Evolutionary conservation across 352 stramenopile genomes (phyloP).

Genomic region (Phytophthora sp.): DNA sequence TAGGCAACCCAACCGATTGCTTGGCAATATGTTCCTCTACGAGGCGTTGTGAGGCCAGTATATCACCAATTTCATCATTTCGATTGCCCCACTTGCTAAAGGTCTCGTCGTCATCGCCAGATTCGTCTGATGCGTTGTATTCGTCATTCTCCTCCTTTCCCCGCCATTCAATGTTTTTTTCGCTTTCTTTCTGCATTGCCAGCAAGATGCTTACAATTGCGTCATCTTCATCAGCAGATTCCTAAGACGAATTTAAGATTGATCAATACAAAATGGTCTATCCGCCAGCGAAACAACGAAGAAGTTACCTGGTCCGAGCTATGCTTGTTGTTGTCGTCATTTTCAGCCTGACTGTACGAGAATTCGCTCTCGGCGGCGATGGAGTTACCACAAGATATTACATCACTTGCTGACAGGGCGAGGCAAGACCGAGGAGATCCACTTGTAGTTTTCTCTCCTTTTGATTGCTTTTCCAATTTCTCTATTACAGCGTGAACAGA

Average conservation of each 20-base stretch:
- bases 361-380: slow-evolving; percentile 54
- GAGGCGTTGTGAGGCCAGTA: slow-evolving; percentile 63
- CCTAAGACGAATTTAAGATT: slow-evolving; percentile 4
- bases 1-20: slow-evolving; percentile 3
- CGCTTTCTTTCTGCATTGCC: slow-evolving; percentile 49
- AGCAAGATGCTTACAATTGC: slow-evolving; percentile 55
- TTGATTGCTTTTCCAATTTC: slow-evolving; percentile 37
- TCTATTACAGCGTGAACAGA: slow-evolving; percentile 64
- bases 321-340: background rate
- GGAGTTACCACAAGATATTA: slow-evolving; percentile 49
- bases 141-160: slow-evolving; percentile 22
- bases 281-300: background rate
- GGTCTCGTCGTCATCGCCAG: slow-evolving; percentile 31
- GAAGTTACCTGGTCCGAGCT: slow-evolving; percentile 24
- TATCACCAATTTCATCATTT: slow-evolving; percentile 67
- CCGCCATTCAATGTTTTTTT: slow-evolving; percentile 17
- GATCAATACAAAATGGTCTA: background rate
- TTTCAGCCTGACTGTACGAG: slow-evolving; percentile 55
- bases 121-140: slow-evolving; percentile 23
- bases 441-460: slow-evolving; percentile 9
- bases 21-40: slow-evolving; percentile 25
- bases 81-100: slow-evolving; percentile 17
- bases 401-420: slow-evolving; percentile 15
- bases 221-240: slow-evolving; percentile 47
- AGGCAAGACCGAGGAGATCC: background rate